Evolutionary conservation across 2,329 filamentous ascomycete genomes (phyloP), one percentile per base, ranked within the genome.

Genomic region (Remersonia thermophila): DNA sequence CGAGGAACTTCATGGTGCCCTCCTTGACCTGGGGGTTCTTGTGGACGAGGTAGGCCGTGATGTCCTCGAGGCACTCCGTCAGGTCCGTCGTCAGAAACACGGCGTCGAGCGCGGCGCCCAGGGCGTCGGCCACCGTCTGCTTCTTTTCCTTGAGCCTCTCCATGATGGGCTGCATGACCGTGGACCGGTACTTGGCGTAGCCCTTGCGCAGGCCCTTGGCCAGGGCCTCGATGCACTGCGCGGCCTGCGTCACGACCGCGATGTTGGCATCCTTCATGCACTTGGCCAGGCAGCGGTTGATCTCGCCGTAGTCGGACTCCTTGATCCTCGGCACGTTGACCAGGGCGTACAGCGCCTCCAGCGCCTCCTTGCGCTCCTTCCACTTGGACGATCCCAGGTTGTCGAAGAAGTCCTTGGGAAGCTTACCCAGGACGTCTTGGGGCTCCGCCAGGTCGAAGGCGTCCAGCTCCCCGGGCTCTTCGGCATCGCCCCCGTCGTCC

Each of bases 191-290:
- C 59, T 83, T 94, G 36, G 63, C 68, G 55, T 93, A 98, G 16
- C 69, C 63, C 49, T 73, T 78, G 30, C 84, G 78, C 42, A 98
- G 56, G 33, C 91, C 91, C 51, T 84, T 91, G 31, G 87, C 89
- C 17, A 98, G 65, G 18, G 82, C 71, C 51, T 96, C 87, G 25
- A 95, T 81, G 58, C 89, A 94, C 51, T 93, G 87, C 3, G 89
- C 91, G 5, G 93, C 89, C 45, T 91, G 80, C 2, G 82, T 91
- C 14, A 95, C 91, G 33, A 96, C 91, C 4, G 84, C 81, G 47
- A 98, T 81, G 54, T 98, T 98, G 49, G 93, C 91, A 50, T 98
- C 93, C 59, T 98, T 98, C 91, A 98, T 98, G 50, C 77, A 85
- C 60, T 96, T 98, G 30, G 91, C 89, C 37, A 96, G 69, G 3